Base-by-base conservation (phyloP, 331 rosid species). In the Pyrus hybrid region DNA sequence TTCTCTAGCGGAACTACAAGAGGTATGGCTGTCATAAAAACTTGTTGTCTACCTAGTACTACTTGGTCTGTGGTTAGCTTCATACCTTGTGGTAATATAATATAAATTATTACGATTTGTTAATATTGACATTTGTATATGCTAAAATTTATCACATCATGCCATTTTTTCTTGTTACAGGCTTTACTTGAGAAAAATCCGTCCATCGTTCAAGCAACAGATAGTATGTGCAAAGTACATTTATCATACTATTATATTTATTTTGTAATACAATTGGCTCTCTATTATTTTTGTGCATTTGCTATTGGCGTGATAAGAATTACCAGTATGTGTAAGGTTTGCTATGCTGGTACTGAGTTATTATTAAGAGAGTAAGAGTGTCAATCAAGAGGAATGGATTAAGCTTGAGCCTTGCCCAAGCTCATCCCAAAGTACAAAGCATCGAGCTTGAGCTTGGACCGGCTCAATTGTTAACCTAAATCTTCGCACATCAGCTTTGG, bases 161-260 rank as follows among this genome's bases (percentile, higher is more conserved):
- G 30, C 28, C 60, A 18, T 35, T 51, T 28, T 47, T 73, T 14
- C 43, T 78, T 78, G 30, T 80, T 70, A 53, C 93, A 94, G 97
- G 97, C 88, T 85, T 80, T 91, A 57, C 76, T 87, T 83, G 92
- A 85, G 63, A 87, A 26, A 2, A 26, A 26, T 26, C 28, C 2
- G 28, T n/a, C 28, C 28, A 26, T 26, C 28, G 28, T 26, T 26
- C 28, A 26, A 26, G 28, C 28, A 26, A 26, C 28, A 26, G 28
- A 26, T 1, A 26, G 28, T 26, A 26, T 26, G 2, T 26, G 28
- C 28, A 26, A 26, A 26, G 2, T 26, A 26, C 28, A 26, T 26
- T 26, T 26, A 26, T 26, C 28, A 26, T 26, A 26, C 28, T 26
- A 26, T 26, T 30, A 0, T 13, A n/a, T 7, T 53, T 56, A 57